Evolutionary conservation across 192 early-diverging fungal species (phyloP).

Genomic region (Backusella luteola): DNA sequence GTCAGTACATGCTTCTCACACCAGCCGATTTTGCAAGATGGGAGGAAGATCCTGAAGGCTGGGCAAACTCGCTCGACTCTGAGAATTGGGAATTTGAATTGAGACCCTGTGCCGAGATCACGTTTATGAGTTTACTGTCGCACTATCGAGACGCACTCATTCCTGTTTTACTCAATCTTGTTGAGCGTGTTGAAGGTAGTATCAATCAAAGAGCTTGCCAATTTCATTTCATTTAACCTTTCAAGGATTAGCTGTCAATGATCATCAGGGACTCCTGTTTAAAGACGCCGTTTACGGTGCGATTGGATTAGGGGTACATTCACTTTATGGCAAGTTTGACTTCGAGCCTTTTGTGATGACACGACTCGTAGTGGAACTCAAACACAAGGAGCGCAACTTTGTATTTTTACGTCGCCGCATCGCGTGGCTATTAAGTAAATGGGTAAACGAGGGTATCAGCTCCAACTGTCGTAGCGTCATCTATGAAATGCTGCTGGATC

Average conservation of each 20-base stretch:
- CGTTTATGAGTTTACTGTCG: conserved; percentile 75
- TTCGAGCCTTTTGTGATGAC: conserved; percentile 76
- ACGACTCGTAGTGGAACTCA: conserved; percentile 56
- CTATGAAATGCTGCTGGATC: conserved; percentile 70
- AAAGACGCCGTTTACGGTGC: conserved; percentile 81
- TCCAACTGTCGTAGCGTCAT: conserved; percentile 58
- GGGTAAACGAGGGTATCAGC: conserved; percentile 78
- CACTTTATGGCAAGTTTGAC: conserved; percentile 77
- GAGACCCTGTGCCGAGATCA: conserved; percentile 77
- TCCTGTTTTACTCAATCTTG: conserved; percentile 61
- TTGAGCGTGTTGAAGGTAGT: conserved; percentile 55
- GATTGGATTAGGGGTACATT: conserved; percentile 76
- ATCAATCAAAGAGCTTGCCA: no score
- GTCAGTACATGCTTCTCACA: conserved; percentile 69
- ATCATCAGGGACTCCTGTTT: conserved; percentile 54
- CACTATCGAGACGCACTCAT: conserved; percentile 58
- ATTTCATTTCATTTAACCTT: no score
- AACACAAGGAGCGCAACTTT: conserved; percentile 48
- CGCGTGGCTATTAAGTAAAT: conserved; percentile 82
- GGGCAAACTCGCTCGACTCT: conserved; percentile 73
- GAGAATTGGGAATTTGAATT: conserved; percentile 86
- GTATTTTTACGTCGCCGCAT: conserved; percentile 64
- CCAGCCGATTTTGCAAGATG: conserved; percentile 72
- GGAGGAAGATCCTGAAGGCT: conserved; percentile 85
- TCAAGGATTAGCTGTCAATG: conserved; percentile 24